Evolutionary conservation across 805 yeast species (phyloP).

Genomic region (Teunomyces atbi): DNA sequence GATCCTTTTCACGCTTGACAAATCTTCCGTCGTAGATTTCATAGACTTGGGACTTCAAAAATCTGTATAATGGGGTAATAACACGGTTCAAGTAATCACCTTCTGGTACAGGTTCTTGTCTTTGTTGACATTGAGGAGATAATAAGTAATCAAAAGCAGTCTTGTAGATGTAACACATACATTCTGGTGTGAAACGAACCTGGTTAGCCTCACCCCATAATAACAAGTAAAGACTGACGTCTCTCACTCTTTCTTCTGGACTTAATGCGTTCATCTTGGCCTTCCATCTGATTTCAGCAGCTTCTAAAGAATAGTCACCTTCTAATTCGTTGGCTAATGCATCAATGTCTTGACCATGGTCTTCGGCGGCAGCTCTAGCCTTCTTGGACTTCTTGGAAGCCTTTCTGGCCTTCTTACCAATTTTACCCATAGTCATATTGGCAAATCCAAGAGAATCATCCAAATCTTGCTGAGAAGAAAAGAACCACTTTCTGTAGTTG

Average conservation of each 20-base stretch:
- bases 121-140: conserved; percentile 89
- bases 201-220: conserved; percentile 92
- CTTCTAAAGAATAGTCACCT: conserved; percentile 78
- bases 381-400: conserved; percentile 79
- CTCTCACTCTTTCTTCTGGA: conserved; percentile 80
- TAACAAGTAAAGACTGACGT: conserved; percentile 69
- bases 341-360: conserved; percentile 59
- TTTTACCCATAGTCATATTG: conserved; percentile 74
- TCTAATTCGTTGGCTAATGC: conserved; percentile 67
- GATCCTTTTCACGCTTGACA: conserved; percentile 83
- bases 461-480: conserved; percentile 84
- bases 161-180: conserved; percentile 91
- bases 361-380: conserved; percentile 67
- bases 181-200: conserved; percentile 83
- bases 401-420: conserved; percentile 76
- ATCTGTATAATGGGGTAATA: conserved; percentile 85
- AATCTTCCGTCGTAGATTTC: conserved; percentile 80
- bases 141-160: conserved; percentile 87
- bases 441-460: conserved; percentile 83
- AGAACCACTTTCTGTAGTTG: conserved; percentile 83
- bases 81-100: conserved; percentile 91
- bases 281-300: conserved; percentile 88
- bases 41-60: conserved; percentile 76
- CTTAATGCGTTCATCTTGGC: conserved; percentile 69
- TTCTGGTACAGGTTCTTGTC: conserved; percentile 78